These are phyloP conservation scores for Saussurea involucrata DNA, from an alignment of 129 eudicot genomes.

Conservation along the genomic window DNA sequence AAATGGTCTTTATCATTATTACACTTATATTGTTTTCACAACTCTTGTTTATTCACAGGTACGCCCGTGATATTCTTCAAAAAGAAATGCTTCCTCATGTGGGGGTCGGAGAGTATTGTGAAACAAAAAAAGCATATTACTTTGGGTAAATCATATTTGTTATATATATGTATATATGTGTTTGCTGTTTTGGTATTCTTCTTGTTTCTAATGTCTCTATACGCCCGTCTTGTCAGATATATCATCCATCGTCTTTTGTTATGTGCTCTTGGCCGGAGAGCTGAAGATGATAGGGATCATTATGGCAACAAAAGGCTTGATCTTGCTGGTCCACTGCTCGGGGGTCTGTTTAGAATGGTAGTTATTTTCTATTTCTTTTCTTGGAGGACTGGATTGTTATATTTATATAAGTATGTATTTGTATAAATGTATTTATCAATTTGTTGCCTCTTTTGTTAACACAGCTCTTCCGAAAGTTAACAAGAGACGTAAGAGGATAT, in stretches of 20 bases:
- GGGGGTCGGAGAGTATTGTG: slow-evolving; percentile 91
- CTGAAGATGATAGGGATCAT: slow-evolving; percentile 98
- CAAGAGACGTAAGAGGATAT: slow-evolving; percentile 90
- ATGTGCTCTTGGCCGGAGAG: slow-evolving; percentile 93
- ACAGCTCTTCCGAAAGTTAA: slow-evolving; percentile 85
- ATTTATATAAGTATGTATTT: background rate
- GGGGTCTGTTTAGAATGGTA: slow-evolving; percentile 89
- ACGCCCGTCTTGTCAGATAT: slow-evolving; percentile 47
- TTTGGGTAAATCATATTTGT: slow-evolving; percentile 54
- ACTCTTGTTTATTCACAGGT: slow-evolving; percentile 38
- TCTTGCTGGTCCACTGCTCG: slow-evolving; percentile 98
- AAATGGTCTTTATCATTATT: background rate
- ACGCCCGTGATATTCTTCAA: slow-evolving; percentile 89
- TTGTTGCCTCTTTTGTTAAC: background rate
- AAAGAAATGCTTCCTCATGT: slow-evolving; percentile 99
- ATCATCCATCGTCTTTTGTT: slow-evolving; percentile 87
- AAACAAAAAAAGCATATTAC: slow-evolving; percentile 90
- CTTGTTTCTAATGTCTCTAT: background rate
- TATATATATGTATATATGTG: background rate
- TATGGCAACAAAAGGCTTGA: slow-evolving; percentile 95
- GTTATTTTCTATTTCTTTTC: background rate
- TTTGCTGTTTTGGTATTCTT: background rate
- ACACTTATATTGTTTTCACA: background rate
- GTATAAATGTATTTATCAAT: slow-evolving; percentile 11
- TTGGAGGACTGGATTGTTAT: background rate